Conservation (phyloP, 2,329 filamentous ascomycete species). For the Pyrenophora seminiperda region DNA sequence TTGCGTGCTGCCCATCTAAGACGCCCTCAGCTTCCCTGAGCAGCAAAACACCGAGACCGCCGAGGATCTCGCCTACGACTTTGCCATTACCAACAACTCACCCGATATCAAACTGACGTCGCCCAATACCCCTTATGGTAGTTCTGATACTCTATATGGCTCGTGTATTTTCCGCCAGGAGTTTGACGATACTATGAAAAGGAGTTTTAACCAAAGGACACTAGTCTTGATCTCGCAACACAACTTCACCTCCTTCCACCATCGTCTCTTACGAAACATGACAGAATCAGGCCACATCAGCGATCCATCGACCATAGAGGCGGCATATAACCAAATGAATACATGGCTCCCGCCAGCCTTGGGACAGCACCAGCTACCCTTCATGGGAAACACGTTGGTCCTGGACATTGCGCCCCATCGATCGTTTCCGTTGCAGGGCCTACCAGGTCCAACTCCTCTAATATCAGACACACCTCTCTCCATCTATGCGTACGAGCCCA, state of each 20-base stretch:
- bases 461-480: constrained; percentile 39
- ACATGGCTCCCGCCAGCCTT: constrained; percentile 46
- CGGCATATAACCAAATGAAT: constrained; percentile 46
- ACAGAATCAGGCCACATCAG: constrained; percentile 46
- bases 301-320: constrained; percentile 47
- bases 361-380: constrained; percentile 47
- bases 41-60: constrained; percentile 50
- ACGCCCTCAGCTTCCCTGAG: constrained; percentile 46
- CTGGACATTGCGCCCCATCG: constrained; percentile 50
- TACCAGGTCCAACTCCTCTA: constrained; percentile 37
- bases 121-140: constrained; percentile 48
- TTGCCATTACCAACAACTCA: constrained; percentile 49
- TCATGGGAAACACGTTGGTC: constrained; percentile 45
- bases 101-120: constrained; percentile 62
- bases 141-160: constrained; percentile 43
- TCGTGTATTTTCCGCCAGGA: constrained; percentile 51
- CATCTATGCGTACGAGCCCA: constrained; percentile 50
- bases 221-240: constrained; percentile 50
- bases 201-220: constrained; percentile 51
- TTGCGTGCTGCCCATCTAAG: constrained; percentile 13
- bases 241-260: constrained; percentile 47
- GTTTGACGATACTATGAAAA: constrained; percentile 49
- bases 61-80: constrained; percentile 49
- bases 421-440: constrained; percentile 49
- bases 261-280: constrained; percentile 44